These are phyloP conservation scores for Chlamydomonas incerta DNA, from an alignment of 139 green algal genomes.

Conservation along the genomic window DNA sequence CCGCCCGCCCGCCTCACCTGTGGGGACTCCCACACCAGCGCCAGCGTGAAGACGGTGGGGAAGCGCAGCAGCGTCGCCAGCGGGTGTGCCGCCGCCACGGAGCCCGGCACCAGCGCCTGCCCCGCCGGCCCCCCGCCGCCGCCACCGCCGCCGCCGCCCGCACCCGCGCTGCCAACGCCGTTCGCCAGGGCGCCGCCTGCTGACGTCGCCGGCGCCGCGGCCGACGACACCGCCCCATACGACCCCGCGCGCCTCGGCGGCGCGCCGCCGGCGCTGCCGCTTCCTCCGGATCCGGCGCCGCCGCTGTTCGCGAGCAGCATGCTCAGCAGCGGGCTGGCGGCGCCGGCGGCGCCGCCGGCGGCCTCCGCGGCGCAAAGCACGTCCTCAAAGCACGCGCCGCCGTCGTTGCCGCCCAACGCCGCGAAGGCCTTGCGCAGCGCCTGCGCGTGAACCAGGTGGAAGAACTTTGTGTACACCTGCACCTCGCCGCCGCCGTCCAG, in stretches of 20 bases:
- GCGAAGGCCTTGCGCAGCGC: conserved; percentile 60
- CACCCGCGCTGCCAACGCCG: background rate
- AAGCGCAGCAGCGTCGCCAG: conserved; percentile 59
- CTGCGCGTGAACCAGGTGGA: conserved; percentile 75
- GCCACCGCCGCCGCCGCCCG: too few species aligned
- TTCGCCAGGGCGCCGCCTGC: too few species aligned
- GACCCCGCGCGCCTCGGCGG: background rate
- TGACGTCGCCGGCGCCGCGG: too few species aligned
- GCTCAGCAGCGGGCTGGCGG: background rate
- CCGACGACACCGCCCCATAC: background rate
- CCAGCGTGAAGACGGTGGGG: conserved; percentile 80
- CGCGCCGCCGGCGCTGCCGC: conserved; percentile 14
- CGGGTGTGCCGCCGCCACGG: conserved; percentile 7
- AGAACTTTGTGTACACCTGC: conserved; percentile 81
- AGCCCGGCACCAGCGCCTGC: too few species aligned
- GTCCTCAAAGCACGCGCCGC: conserved; percentile 63
- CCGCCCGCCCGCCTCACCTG: conserved; percentile 40
- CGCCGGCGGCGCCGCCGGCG: background rate
- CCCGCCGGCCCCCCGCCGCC: conserved; percentile 2
- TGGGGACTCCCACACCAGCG: conserved; percentile 79
- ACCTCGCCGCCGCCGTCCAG: conserved; percentile 50
- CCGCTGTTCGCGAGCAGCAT: background rate
- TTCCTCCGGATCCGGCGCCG: background rate
- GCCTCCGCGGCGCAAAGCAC: conserved; percentile 68
- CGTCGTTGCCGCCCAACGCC: conserved; percentile 9